Conservation (phyloP, 139 green algal species). For the Micractinium conductrix region DNA sequence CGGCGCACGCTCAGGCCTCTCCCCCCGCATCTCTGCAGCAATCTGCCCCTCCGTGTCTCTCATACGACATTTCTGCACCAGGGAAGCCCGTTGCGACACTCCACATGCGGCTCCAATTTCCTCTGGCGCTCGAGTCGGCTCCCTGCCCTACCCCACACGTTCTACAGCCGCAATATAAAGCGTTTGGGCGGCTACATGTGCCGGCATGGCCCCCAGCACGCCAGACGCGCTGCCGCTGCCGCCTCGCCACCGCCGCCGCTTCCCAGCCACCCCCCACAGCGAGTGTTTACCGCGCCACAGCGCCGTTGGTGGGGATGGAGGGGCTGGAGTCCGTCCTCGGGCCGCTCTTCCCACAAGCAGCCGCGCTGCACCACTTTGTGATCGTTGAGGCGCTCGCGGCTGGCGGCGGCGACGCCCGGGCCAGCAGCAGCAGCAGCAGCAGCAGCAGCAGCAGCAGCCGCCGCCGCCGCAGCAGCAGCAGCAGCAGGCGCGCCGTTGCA, state of each 20-base stretch:
- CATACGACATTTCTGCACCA: no score
- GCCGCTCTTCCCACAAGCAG: not conserved
- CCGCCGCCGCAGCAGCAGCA: not conserved
- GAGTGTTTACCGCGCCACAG: not conserved
- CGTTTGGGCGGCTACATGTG: no score
- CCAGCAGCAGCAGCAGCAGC: not conserved
- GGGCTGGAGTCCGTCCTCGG: not conserved
- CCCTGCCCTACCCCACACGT: no score
- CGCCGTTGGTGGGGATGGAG: conserved; percentile 18
- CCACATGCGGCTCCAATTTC: no score
- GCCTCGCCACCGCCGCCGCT: not conserved
- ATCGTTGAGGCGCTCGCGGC: not conserved
- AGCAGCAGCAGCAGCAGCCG: no score
- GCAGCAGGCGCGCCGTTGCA: not conserved
- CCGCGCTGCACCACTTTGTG: conserved; percentile 16
- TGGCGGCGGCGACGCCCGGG: not conserved
- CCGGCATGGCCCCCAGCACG: no score
- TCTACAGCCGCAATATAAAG: no score
- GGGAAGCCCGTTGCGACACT: no score
- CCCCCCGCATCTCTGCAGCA: no score
- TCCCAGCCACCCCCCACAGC: not conserved
- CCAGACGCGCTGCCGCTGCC: not conserved
- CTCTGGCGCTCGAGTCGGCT: no score
- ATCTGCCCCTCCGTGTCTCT: no score
- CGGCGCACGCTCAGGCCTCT: no score